Evolutionary conservation across 208 protist genomes (phyloP).

Genomic region (Acanthamoeba sp.): DNA sequence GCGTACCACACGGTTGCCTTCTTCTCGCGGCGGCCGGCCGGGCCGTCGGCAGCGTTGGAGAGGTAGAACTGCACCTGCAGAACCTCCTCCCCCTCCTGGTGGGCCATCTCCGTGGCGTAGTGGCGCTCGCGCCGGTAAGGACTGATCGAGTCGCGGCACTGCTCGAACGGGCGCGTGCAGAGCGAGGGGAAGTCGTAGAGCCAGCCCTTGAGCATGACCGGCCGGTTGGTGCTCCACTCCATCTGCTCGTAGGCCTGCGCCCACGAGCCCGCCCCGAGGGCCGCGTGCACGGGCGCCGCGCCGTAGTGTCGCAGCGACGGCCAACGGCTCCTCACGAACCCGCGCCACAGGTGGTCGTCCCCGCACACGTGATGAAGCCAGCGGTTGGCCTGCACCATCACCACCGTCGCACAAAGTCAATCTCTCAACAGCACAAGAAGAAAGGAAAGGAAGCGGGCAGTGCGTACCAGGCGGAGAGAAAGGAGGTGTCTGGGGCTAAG

Average conservation of each 20-base stretch:
- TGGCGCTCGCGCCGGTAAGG: neutral
- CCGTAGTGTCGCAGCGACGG: slow-evolving; percentile 2
- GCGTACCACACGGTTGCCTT: slow-evolving; percentile 18
- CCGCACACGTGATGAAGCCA: neutral
- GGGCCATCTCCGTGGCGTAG: neutral
- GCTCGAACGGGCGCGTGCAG: neutral
- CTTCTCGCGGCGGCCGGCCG: neutral
- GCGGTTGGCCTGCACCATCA: neutral
- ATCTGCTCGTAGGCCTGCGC: neutral
- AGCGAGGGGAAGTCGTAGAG: slow-evolving; percentile 42
- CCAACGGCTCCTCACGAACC: neutral
- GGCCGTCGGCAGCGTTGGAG: neutral
- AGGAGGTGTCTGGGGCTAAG: neutral
- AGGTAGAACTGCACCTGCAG: slow-evolving; percentile 54
- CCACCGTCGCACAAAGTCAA: too few relatives aligned
- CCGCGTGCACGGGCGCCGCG: too few relatives aligned
- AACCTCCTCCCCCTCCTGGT: slow-evolving; percentile 10
- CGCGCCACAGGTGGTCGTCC: slow-evolving; percentile 36
- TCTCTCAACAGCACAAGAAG: neutral
- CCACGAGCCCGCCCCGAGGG: too few relatives aligned
- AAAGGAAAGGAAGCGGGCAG: neutral
- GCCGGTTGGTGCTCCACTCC: slow-evolving; percentile 24
- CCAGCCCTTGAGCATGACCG: slow-evolving; percentile 17
- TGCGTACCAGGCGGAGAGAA: slow-evolving; percentile 25
- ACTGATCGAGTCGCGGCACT: slow-evolving; percentile 31